Conservation (phyloP, 108 stramenopile species). For the Cyclotella atomus region DNA sequence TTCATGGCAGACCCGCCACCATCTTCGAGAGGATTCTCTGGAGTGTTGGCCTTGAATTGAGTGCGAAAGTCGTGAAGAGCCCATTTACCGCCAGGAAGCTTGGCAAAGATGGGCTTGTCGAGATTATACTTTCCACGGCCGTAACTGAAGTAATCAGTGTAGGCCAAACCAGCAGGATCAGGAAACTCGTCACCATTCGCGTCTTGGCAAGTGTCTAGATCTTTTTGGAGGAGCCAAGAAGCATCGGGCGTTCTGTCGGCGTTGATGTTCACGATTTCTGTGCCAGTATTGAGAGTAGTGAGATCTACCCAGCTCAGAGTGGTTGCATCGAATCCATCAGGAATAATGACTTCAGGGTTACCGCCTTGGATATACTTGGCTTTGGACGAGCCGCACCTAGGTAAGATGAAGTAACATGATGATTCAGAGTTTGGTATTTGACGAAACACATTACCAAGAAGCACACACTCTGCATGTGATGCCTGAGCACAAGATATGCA, state of each 20-base stretch:
- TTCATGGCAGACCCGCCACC: conserved; percentile 25
- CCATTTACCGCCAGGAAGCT: conserved; percentile 32
- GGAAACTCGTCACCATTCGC: conserved; percentile 28
- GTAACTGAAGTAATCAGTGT: conserved; percentile 26
- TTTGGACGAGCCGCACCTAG: background rate
- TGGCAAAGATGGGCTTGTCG: conserved; percentile 41
- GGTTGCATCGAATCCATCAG: conserved; percentile 21
- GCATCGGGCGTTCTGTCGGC: conserved; percentile 21
- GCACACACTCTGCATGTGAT: background rate
- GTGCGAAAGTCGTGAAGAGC: conserved; percentile 39
- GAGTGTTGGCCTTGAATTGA: conserved; percentile 22
- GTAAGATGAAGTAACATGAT: background rate
- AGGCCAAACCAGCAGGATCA: conserved; percentile 18
- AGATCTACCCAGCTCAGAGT: conserved; percentile 26
- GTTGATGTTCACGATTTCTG: conserved; percentile 32
- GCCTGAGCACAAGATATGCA: background rate
- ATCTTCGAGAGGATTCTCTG: conserved; percentile 17
- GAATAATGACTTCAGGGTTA: conserved; percentile 28
- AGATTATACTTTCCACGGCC: conserved; percentile 34
- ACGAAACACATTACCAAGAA: background rate
- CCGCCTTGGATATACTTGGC: conserved; percentile 18
- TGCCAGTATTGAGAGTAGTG: background rate
- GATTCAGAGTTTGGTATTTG: background rate
- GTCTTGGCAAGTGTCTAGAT: conserved; percentile 21
- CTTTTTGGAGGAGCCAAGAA: conserved; percentile 18